These are phyloP conservation scores for Eutreptiella sp. DNA, from an alignment of 208 protist species.

Conservation along the genomic window DNA sequence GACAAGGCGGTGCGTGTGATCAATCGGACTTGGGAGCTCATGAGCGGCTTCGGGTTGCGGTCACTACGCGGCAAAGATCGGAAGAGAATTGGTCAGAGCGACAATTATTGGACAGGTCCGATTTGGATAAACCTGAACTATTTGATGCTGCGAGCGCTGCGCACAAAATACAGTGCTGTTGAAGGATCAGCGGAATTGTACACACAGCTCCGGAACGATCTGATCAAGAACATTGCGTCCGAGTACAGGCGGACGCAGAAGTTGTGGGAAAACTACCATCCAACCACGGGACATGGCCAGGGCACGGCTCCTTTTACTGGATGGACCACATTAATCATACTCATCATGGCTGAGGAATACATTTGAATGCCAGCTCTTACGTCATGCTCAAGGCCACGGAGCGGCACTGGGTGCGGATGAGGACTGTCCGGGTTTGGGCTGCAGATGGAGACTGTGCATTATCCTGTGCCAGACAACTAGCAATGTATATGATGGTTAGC, in stretches of 20 bases:
- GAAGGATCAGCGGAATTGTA: slow-evolving; percentile 36
- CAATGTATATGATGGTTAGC: too few relatives aligned
- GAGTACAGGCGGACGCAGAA: slow-evolving; percentile 45
- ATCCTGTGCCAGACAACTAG: too few relatives aligned
- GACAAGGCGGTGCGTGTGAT: too few relatives aligned
- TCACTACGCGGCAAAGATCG: too few relatives aligned
- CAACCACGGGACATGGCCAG: slow-evolving; percentile 43
- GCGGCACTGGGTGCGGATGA: too few relatives aligned
- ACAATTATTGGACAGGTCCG: slow-evolving; percentile 75
- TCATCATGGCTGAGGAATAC: slow-evolving; percentile 50
- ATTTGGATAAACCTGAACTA: slow-evolving; percentile 86
- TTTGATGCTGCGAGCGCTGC: slow-evolving; percentile 42
- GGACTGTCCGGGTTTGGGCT: too few relatives aligned
- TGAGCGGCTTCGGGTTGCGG: too few relatives aligned
- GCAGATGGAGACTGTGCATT: too few relatives aligned
- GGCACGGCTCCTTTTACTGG: slow-evolving; percentile 61
- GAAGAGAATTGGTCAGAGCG: slow-evolving; percentile 11
- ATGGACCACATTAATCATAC: slow-evolving; percentile 58
- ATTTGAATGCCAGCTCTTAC: not conserved
- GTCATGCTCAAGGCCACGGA: too few relatives aligned
- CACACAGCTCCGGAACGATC: slow-evolving; percentile 34
- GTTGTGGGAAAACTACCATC: slow-evolving; percentile 66
- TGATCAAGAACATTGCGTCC: slow-evolving; percentile 39
- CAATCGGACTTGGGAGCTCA: too few relatives aligned
- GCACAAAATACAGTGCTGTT: slow-evolving; percentile 6